phyloP scores from a whole-genome alignment of 257 asterid species.

The Plantago elongata region DNA sequence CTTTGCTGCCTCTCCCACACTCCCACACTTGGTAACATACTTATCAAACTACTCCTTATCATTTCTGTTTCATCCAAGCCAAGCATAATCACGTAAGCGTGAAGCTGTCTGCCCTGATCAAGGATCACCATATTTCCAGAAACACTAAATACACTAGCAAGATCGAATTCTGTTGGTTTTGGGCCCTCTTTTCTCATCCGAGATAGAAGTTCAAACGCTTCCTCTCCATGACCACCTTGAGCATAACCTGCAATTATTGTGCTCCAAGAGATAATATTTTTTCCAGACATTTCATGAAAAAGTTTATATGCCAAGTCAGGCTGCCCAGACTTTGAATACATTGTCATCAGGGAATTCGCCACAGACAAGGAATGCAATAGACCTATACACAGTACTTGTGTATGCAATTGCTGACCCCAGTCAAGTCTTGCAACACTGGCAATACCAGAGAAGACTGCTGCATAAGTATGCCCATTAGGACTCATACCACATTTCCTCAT shows the following conservation, averaged over 20 bases:
- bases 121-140: conserved; percentile 77
- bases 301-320: conserved; percentile 38
- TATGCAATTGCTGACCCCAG: conserved; percentile 80
- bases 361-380: conserved; percentile 49
- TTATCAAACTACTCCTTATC: conserved; percentile 55
- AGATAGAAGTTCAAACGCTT: conserved; percentile 59
- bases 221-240: conserved; percentile 69
- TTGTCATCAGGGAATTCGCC: conserved; percentile 67
- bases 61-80: conserved; percentile 59
- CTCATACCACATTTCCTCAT: conserved; percentile 50
- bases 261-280: conserved; percentile 86
- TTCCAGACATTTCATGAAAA: conserved; percentile 48
- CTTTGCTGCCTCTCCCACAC: conserved; percentile 52
- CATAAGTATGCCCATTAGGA: conserved; percentile 80
- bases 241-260: conserved; percentile 77
- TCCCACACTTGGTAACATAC: conserved; percentile 87
- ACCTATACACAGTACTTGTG: conserved; percentile 57
- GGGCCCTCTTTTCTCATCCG: conserved; percentile 81
- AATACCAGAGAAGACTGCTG: conserved; percentile 69
- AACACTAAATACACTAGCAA: conserved; percentile 64
- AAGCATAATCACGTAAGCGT: conserved; percentile 54
- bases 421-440: conserved; percentile 54
- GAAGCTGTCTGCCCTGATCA: conserved; percentile 81
- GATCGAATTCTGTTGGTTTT: conserved; percentile 78
- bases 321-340: conserved; percentile 71